These are phyloP conservation scores for Inga laurina DNA, from an alignment of 306 rosid genomes.

Conservation along the genomic window DNA sequence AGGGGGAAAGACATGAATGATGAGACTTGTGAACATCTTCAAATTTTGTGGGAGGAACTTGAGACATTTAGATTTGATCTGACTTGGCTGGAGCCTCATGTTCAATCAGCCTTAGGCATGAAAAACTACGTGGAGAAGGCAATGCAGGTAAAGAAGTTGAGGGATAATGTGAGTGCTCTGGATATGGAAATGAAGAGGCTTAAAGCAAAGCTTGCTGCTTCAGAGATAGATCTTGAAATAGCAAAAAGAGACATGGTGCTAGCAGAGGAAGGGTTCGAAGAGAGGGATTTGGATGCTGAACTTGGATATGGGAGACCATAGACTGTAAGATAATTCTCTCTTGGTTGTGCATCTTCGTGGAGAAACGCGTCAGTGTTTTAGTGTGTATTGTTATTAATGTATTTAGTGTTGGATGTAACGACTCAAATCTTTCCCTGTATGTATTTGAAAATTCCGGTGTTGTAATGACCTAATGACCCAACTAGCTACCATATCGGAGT, in stretches of 20 bases:
- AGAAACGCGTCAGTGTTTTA: background rate
- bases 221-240: background rate
- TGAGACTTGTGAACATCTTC: background rate
- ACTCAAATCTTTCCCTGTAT: background rate
- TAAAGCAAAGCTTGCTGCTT: conserved; percentile 1
- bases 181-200: conserved; percentile 23
- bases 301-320: conserved; percentile 25
- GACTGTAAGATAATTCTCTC: background rate
- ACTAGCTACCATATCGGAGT: background rate
- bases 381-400: background rate
- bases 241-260: conserved; percentile 7
- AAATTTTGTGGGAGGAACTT: conserved; percentile 29
- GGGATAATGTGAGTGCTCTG: background rate
- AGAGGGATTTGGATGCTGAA: conserved; percentile 21
- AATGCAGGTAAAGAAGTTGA: conserved; percentile 7
- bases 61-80: conserved; percentile 29
- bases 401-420: background rate
- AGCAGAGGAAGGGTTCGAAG: conserved; percentile 4
- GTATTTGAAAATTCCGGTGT: background rate
- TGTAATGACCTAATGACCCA: background rate
- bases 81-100: conserved; percentile 32
- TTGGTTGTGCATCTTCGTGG: background rate
- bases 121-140: background rate
- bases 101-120: conserved; percentile 28
- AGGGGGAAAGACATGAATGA: conserved; percentile 27